phyloP scores from a whole-genome alignment of 2,329 filamentous ascomycete genomes.

The Talaromyces sp. region DNA sequence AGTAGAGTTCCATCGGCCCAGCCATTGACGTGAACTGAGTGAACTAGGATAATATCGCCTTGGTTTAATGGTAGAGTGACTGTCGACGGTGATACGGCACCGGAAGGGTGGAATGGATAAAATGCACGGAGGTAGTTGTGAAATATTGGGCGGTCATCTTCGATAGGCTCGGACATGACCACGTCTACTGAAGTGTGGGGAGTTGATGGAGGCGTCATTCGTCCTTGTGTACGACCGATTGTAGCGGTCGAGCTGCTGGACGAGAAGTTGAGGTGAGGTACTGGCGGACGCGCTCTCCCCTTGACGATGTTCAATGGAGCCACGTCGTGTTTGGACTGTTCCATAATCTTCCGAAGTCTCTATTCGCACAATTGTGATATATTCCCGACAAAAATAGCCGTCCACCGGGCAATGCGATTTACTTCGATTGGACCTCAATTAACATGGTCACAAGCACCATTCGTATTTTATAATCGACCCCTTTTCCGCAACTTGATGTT shows the following conservation, averaged over 20 bases:
- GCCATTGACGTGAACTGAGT: conserved; percentile 95
- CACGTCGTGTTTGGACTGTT: conserved; percentile 35
- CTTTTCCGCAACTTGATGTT: neutral
- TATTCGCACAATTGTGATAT: neutral
- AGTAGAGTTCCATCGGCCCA: conserved; percentile 96
- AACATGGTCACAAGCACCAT: conserved; percentile 12
- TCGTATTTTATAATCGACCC: neutral
- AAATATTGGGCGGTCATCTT: conserved; percentile 63
- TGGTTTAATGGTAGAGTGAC: conserved; percentile 85
- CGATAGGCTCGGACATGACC: conserved; percentile 46
- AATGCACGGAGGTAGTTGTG: conserved; percentile 94
- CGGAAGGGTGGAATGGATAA: conserved; percentile 82
- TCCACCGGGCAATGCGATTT: conserved; percentile 24
- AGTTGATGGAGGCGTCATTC: conserved; percentile 75
- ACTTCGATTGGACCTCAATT: conserved; percentile 14
- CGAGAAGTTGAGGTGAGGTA: conserved; percentile 20
- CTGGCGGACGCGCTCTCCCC: conserved; percentile 24
- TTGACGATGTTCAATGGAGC: conserved; percentile 40
- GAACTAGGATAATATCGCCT: conserved; percentile 88
- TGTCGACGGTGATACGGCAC: conserved; percentile 73
- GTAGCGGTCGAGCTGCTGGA: conserved; percentile 11
- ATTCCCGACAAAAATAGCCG: conserved; percentile 27
- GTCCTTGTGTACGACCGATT: conserved; percentile 31
- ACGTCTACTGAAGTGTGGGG: conserved; percentile 62
- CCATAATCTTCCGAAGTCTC: conserved; percentile 26